Evolutionary conservation across 495 filamentous ascomycete species (phyloP), one percentile per base, ranked within the genome.

Genomic region (Penicillium psychrofluorescens): DNA sequence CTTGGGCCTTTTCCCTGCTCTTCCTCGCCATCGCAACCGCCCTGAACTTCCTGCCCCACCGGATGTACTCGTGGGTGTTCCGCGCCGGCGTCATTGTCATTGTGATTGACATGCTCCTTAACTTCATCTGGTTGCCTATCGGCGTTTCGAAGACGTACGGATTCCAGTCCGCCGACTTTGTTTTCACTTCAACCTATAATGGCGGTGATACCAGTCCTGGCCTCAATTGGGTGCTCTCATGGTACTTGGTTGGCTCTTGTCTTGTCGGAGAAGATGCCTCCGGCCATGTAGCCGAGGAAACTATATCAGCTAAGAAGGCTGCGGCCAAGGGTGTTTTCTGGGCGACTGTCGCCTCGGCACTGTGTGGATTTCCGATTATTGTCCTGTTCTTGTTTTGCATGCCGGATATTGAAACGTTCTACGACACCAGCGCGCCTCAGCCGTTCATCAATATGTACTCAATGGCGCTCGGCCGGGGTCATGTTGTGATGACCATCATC

Each of bases 401-500:
- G 60, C 59, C 59, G 8, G 40, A 56, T 1, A 63, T 63, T 28
- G 60, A 63, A 45, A 56, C 49, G 0, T 59, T 63, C 32, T 61
- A 59, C 43, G 31, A 54, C 30, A 61, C 55, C 36, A 53, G 40
- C 13, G 58, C 50, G 15, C 64, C 64, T 7, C 64, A 68, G 45
- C 62, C 62, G n/a, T 68, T 68, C 40, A 58, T 66, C 39, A 54
- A 62, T 40, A 56, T 68, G 53, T 66, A 68, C 31, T 60, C 64
- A 1, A 32, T 63, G 13, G 61, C 56, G 5, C 51, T 66, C 5
- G 64, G 64, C 6, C 58, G 45, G 33, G 64, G 56, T 4, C 64
- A 68, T 39, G 56, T 68, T 31, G 56, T 66, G 22, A 57, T 57
- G 45, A 68, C 58, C n/a, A 49, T 68, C 34, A 33, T 68, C n/a